Conservation (phyloP, 768 basidiomycete species). For the Podaxis mareebaensis region DNA sequence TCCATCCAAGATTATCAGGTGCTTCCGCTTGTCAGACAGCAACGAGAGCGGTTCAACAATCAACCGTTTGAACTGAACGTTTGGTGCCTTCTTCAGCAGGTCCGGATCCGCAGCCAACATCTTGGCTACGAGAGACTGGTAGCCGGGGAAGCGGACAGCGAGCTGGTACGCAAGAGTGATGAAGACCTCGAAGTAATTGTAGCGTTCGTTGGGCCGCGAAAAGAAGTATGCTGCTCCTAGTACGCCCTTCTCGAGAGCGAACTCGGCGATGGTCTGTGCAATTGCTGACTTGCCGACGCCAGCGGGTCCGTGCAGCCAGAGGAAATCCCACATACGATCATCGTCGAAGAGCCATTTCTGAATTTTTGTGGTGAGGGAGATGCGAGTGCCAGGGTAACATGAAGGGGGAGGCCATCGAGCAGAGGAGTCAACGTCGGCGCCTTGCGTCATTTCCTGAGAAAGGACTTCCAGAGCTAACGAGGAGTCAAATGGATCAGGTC, state of each 20-base stretch:
- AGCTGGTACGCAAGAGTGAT: too few species aligned
- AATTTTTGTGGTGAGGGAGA: neutral
- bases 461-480: neutral
- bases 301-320: conserved; percentile 1
- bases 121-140: neutral
- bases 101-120: neutral
- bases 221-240: conserved; percentile 17
- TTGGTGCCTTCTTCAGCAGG: neutral
- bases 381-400: conserved; percentile 4
- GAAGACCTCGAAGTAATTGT: neutral
- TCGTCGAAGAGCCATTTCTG: neutral
- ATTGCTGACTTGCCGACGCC: conserved; percentile 4
- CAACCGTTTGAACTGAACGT: conserved; percentile 1
- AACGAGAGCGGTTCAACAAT: conserved; percentile 2
- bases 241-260: neutral
- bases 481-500: neutral
- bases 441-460: neutral
- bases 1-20: conserved; percentile 3
- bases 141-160: neutral
- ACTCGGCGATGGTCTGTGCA: conserved; percentile 10
- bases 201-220: neutral
- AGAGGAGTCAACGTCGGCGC: neutral
- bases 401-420: neutral
- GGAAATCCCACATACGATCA: neutral
- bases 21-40: neutral